These are phyloP conservation scores for Neofusicoccum sp. DNA, from an alignment of 2,329 filamentous ascomycete species.

Conservation along the genomic window DNA sequence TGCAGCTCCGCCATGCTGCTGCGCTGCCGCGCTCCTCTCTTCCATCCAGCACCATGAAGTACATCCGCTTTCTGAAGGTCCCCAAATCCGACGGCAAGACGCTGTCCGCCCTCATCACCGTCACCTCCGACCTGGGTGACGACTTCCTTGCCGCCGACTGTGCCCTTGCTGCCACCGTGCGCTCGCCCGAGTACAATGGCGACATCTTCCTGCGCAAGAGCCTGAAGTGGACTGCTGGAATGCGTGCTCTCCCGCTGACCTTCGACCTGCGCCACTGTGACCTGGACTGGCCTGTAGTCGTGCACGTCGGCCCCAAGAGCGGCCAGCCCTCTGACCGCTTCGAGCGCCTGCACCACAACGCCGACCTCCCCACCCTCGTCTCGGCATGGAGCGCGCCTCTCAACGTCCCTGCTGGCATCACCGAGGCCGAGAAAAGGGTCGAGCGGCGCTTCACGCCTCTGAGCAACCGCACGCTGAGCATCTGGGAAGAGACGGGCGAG, in stretches of 20 bases:
- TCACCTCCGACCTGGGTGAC: slow-evolving; percentile 69
- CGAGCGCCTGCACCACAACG: slow-evolving; percentile 24
- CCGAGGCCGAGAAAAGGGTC: slow-evolving; percentile 52
- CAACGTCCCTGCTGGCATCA: slow-evolving; percentile 34
- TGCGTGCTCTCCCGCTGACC: slow-evolving; percentile 44
- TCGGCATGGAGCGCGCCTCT: slow-evolving; percentile 56
- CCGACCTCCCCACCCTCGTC: slow-evolving; percentile 48
- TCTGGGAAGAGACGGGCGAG: slow-evolving; percentile 70
- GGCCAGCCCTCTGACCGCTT: slow-evolving; percentile 30
- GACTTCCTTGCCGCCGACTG: slow-evolving; percentile 55
- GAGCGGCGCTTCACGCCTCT: slow-evolving; percentile 53
- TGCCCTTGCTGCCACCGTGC: slow-evolving; percentile 42
- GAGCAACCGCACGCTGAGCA: slow-evolving; percentile 42
- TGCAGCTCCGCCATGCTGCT: slow-evolving; percentile 2
- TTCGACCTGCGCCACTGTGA: slow-evolving; percentile 42
- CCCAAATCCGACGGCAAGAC: slow-evolving; percentile 49
- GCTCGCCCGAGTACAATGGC: slow-evolving; percentile 30
- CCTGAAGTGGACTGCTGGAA: slow-evolving; percentile 45
- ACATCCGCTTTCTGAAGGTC: slow-evolving; percentile 67
- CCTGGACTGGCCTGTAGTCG: slow-evolving; percentile 37
- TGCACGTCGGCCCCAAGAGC: slow-evolving; percentile 41
- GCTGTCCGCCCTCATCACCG: slow-evolving; percentile 57
- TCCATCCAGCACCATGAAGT: slow-evolving; percentile 41
- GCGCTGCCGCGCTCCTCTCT: not conserved
- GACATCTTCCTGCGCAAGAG: slow-evolving; percentile 43